Base-by-base conservation (phyloP, 345 rosid species). In the Hibiscus tridactylites region DNA sequence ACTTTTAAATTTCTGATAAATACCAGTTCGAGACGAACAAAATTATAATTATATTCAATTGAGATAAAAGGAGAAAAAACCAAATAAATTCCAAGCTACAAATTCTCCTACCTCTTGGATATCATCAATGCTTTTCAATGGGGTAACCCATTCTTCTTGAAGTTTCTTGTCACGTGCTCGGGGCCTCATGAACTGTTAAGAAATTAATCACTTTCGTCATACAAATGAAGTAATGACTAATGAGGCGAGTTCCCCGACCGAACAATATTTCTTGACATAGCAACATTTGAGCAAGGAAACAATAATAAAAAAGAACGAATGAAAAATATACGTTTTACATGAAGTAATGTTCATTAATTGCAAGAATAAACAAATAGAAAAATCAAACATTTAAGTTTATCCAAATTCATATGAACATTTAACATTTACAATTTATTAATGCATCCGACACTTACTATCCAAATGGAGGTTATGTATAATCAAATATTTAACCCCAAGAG, bases 171-270 rank as follows among this genome's bases (percentile, higher is more conserved):
- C 24, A 21, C 24, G 24, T 21, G 24, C 24, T 21, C 24, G 24
- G 24, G 24, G 24, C 24, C 24, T 21, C 24, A 21, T 21, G 24
- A 21, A 21, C 24, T 21, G 24, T 21, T 21, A 21, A 21, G 24
- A 21, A 21, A 21, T 79, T 49, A 42, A 72, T 37, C 21, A 73
- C 15, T 59, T 21, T 11, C 11, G 68, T 77, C 75, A 77, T 61
- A 54, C 21, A 39, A 49, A 29, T 39, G 31, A 12, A 42, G 11
- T 28, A 54, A 60, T 13, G 3, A 39, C 9, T 26, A 53, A 42
- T 13, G 1, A 26, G 21, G 21, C 21, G 17, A 71, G 17, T 52
- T 39, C 12, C 56, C n/a, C 54, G 4, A 70, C 68, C 47, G 66
- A 50, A 29, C 16, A 29, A 66, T 8, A 8, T 28, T 52, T 60